Percentiles rank a stretch among this genome's conserved stretches.
Evolutionary conservation across 257 asterid species (phyloP).

Genomic region (Capsicum baccatum): DNA sequence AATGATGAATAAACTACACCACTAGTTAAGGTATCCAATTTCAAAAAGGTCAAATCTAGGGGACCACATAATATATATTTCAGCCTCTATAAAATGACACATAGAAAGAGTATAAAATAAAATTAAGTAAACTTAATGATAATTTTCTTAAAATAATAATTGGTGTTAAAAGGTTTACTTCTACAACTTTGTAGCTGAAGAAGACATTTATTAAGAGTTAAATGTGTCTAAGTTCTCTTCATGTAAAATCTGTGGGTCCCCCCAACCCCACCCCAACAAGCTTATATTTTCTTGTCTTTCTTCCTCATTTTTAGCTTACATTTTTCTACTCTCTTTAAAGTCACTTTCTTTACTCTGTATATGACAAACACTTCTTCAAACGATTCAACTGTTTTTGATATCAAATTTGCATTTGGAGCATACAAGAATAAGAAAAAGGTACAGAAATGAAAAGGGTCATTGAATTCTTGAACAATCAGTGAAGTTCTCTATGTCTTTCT

Average conservation of each 20-base stretch:
- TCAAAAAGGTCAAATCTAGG: too few relatives aligned
- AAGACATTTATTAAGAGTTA: slow-evolving; percentile 42
- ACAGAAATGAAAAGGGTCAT: neutral
- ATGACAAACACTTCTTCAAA: slow-evolving; percentile 15
- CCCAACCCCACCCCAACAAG: neutral
- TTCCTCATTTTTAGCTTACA: slow-evolving; percentile 21
- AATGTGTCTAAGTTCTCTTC: slow-evolving; percentile 88
- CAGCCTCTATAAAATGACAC: neutral
- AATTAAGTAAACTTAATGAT: neutral
- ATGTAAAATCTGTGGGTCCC: slow-evolving; percentile 64
- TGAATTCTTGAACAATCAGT: slow-evolving; percentile 24
- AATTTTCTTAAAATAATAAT: slow-evolving; percentile 13
- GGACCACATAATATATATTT: neutral
- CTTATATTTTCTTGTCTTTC: slow-evolving; percentile 33
- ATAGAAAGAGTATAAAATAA: neutral
- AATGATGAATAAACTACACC: too few relatives aligned
- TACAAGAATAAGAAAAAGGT: slow-evolving; percentile 16
- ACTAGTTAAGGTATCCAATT: too few relatives aligned
- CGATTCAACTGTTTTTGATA: slow-evolving; percentile 32
- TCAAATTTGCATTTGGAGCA: slow-evolving; percentile 24
- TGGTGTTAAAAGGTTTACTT: slow-evolving; percentile 16
- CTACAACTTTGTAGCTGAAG: slow-evolving; percentile 37
- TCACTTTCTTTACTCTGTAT: slow-evolving; percentile 21
- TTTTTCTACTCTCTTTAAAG: slow-evolving; percentile 31
- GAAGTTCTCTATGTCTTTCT: slow-evolving; percentile 14